Evolutionary conservation across 345 rosid species (phyloP).

Genomic region (Brassica carinata): DNA sequence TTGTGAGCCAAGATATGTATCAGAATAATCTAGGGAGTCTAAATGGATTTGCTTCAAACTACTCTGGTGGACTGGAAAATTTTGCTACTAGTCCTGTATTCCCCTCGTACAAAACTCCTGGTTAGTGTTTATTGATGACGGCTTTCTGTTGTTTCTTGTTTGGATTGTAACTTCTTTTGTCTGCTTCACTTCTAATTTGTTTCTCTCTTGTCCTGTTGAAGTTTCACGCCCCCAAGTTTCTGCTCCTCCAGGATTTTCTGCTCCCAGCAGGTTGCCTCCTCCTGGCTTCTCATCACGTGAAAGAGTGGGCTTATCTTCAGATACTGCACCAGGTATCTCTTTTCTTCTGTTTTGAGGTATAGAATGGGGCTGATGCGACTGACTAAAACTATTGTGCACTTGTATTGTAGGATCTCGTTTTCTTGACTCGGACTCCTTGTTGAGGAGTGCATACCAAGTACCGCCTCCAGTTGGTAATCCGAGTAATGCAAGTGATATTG

Average conservation of each 20-base stretch:
- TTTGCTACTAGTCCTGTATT: constrained; percentile 45
- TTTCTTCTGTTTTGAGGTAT: not conserved
- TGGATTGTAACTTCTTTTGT: not conserved
- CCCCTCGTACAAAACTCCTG: constrained; percentile 61
- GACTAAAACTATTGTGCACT: constrained; percentile 1
- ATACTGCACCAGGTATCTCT: constrained; percentile 52
- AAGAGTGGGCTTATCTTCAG: constrained; percentile 61
- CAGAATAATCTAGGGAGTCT: constrained; percentile 44
- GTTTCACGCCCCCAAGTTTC: constrained; percentile 76
- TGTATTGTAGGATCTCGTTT: constrained; percentile 54
- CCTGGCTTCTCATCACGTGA: constrained; percentile 89
- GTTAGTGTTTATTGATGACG: constrained; percentile 45
- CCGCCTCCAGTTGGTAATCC: constrained; percentile 43
- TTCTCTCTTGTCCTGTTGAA: constrained; percentile 22
- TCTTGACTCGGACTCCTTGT: constrained; percentile 53
- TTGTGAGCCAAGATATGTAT: constrained; percentile 48
- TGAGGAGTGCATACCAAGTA: constrained; percentile 60
- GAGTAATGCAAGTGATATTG: constrained; percentile 60
- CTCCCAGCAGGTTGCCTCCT: constrained; percentile 88
- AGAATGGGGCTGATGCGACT: constrained; percentile 10
- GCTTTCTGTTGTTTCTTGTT: constrained; percentile 4
- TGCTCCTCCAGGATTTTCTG: constrained; percentile 92
- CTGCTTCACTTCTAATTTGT: not conserved
- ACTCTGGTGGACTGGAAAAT: constrained; percentile 52
- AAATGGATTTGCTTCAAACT: constrained; percentile 58